Evolutionary conservation across 768 basidiomycete species (phyloP).

Genomic region (Tricholoma furcatifolium): DNA sequence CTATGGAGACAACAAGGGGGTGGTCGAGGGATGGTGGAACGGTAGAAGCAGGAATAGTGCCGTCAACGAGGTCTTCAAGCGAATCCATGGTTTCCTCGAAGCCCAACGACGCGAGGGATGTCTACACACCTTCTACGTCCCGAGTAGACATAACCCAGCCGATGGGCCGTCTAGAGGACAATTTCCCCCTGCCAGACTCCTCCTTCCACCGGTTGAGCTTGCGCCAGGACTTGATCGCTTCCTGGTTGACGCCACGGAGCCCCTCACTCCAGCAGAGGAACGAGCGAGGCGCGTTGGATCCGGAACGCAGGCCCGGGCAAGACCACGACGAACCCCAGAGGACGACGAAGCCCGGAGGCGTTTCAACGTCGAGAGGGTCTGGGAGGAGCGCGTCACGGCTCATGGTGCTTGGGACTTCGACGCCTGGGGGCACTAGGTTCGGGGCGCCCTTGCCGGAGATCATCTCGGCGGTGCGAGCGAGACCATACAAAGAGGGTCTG

Average conservation of each 20-base stretch:
- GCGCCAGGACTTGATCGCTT: too few species aligned
- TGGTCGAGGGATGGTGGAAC: constrained; percentile 35
- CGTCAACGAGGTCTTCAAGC: constrained; percentile 27
- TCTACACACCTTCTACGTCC: constrained; percentile 31
- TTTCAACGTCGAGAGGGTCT: not conserved
- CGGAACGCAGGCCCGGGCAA: not conserved
- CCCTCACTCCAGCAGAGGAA: not conserved
- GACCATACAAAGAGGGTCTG: constrained; percentile 10
- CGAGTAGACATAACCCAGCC: constrained; percentile 25
- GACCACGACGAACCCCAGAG: too few species aligned
- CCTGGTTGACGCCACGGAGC: not conserved
- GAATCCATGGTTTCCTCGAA: constrained; percentile 19
- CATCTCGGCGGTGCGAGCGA: not conserved
- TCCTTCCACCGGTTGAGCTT: constrained; percentile 3
- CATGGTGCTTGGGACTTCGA: not conserved
- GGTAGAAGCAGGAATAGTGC: constrained; percentile 25
- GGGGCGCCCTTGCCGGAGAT: not conserved
- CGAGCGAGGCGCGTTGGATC: not conserved
- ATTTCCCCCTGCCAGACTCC: not conserved
- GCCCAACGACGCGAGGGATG: not conserved
- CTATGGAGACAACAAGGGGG: constrained; percentile 30
- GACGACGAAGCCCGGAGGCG: too few species aligned
- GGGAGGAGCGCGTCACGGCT: too few species aligned
- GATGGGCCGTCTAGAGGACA: not conserved
- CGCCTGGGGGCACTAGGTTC: not conserved